Evolutionary conservation across 208 protist genomes (phyloP).

Genomic region (Endotrypanum monterogeii): DNA sequence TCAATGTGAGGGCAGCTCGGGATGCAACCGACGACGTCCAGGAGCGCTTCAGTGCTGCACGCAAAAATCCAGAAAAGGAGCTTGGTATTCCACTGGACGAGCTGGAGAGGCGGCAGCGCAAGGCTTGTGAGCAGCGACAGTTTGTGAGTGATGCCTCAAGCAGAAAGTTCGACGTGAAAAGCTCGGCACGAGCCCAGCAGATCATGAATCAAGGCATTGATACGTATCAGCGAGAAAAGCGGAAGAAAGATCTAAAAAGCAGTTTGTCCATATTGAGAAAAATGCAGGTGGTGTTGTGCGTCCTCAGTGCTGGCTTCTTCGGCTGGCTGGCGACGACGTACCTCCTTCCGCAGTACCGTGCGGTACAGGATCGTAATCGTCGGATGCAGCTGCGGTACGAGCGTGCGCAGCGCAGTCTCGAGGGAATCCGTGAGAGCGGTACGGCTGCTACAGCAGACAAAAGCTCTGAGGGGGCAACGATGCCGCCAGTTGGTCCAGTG

Average conservation of each 20-base stretch:
- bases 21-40: slow-evolving; percentile 36
- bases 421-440: neutral
- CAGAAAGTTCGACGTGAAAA: slow-evolving; percentile 76
- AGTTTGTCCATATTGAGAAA: slow-evolving; percentile 58
- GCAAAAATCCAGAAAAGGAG: slow-evolving; percentile 61
- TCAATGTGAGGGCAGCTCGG: slow-evolving; percentile 44
- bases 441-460: neutral
- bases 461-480: neutral
- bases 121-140: slow-evolving; percentile 50
- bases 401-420: slow-evolving; percentile 44
- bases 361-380: slow-evolving; percentile 67
- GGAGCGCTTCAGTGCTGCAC: slow-evolving; percentile 35
- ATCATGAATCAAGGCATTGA: slow-evolving; percentile 78
- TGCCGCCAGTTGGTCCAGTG: slow-evolving; percentile 9
- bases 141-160: slow-evolving; percentile 48
- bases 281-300: slow-evolving; percentile 45
- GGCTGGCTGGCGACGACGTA: slow-evolving; percentile 51
- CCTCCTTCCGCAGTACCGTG: slow-evolving; percentile 71
- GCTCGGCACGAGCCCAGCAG: slow-evolving; percentile 82
- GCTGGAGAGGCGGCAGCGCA: slow-evolving; percentile 54
- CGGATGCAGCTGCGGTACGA: slow-evolving; percentile 65
- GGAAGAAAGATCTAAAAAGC: slow-evolving; percentile 52
- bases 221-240: slow-evolving; percentile 64
- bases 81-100: slow-evolving; percentile 73
- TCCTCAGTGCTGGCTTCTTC: slow-evolving; percentile 42